phyloP scores from a whole-genome alignment of 2,329 filamentous ascomycete genomes.

The Sphaceloma murrayae region DNA sequence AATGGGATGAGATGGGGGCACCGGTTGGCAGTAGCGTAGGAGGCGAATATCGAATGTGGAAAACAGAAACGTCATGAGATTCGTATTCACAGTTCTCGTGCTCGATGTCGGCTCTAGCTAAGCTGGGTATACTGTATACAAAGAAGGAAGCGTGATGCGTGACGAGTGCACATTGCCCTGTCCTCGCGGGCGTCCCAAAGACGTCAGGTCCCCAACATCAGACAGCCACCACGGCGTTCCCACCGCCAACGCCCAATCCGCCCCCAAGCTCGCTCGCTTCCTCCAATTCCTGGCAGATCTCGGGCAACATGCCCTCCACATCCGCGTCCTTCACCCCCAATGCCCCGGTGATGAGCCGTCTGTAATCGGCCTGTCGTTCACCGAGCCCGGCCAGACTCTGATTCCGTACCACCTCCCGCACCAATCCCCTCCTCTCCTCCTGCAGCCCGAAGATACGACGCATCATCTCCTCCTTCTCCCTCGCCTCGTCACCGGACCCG shows the following conservation, averaged over 20 bases:
- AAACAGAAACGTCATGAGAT: too few species aligned
- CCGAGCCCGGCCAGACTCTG: conserved; percentile 60
- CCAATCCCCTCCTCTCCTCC: conserved; percentile 51
- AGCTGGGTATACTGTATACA: too few species aligned
- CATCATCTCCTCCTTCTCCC: conserved; percentile 50
- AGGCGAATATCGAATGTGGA: too few species aligned
- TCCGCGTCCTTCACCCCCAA: conserved; percentile 59
- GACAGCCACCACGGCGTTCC: conserved; percentile 12
- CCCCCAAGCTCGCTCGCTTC: conserved; percentile 25
- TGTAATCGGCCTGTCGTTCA: conserved; percentile 65
- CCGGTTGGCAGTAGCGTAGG: too few species aligned
- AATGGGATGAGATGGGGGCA: too few species aligned
- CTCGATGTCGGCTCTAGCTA: too few species aligned
- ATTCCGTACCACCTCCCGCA: conserved; percentile 59
- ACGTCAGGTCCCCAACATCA: too few species aligned
- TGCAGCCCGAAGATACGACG: conserved; percentile 49
- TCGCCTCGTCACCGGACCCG: conserved; percentile 36
- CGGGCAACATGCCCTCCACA: conserved; percentile 52
- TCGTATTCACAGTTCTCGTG: too few species aligned
- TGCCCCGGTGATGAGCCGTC: conserved; percentile 57
- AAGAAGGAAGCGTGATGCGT: too few species aligned
- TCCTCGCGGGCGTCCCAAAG: too few species aligned
- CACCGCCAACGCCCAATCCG: not conserved
- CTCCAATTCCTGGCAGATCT: conserved; percentile 42
- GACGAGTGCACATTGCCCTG: too few species aligned